Conservation (phyloP, 768 basidiomycete genomes). For the Tricholoma saponaceum region DNA sequence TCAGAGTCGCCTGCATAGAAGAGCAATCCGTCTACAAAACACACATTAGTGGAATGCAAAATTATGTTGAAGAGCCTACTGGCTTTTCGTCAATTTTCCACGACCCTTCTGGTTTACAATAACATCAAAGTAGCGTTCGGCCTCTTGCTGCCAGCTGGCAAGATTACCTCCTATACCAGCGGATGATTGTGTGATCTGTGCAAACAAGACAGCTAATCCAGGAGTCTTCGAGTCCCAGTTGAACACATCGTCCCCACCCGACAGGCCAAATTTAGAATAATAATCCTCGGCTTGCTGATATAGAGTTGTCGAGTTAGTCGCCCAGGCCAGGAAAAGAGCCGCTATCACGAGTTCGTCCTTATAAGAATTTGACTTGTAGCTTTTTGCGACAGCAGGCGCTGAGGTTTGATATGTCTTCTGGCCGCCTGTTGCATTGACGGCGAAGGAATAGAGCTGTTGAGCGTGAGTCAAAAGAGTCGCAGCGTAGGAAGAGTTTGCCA, state of each 20-base stretch:
- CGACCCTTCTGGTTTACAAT: slow-evolving; percentile 56
- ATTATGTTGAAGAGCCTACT: slow-evolving; percentile 9
- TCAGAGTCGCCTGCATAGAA: slow-evolving; percentile 85
- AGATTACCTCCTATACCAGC: slow-evolving; percentile 52
- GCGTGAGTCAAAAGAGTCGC: slow-evolving; percentile 70
- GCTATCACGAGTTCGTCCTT: slow-evolving; percentile 74
- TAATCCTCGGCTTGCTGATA: slow-evolving; percentile 62
- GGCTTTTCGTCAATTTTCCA: slow-evolving; percentile 61
- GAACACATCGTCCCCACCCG: slow-evolving; percentile 54
- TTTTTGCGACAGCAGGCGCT: slow-evolving; percentile 55
- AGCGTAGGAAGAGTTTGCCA: slow-evolving; percentile 73
- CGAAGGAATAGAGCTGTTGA: slow-evolving; percentile 68
- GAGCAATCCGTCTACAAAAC: slow-evolving; percentile 63
- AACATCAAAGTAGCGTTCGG: slow-evolving; percentile 73
- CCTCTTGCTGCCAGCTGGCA: slow-evolving; percentile 61
- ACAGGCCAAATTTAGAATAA: slow-evolving; percentile 55
- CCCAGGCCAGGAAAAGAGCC: slow-evolving; percentile 71
- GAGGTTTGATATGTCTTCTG: slow-evolving; percentile 64
- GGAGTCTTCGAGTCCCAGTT: slow-evolving; percentile 90
- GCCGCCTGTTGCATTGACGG: slow-evolving; percentile 60
- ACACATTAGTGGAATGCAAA: background rate
- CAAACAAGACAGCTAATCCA: slow-evolving; percentile 69
- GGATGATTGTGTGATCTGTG: slow-evolving; percentile 64
- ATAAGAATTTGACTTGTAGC: slow-evolving; percentile 72
- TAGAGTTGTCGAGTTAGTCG: slow-evolving; percentile 54